Percentiles rank a stretch among this genome's conserved stretches.
Conservation (phyloP, 2,329 filamentous ascomycete species). For the Akanthomyces dipterigenus region DNA sequence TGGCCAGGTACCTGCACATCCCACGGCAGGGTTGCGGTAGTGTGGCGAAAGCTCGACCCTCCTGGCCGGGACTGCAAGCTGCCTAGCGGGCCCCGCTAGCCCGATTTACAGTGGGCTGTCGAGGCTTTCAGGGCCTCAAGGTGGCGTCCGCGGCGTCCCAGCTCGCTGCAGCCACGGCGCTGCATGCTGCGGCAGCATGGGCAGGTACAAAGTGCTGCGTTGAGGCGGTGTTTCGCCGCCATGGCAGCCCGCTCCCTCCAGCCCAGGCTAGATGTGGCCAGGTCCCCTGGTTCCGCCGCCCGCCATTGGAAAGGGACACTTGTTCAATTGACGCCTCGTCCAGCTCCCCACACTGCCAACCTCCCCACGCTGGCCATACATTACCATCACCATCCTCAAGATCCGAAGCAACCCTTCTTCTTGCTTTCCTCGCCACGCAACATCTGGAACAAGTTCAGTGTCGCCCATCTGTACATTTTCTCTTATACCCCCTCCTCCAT, state of each 20-base stretch:
- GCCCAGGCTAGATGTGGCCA: too few species aligned
- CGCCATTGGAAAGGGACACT: constrained; percentile 32
- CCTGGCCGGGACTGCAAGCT: neutral
- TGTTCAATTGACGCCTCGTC: constrained; percentile 33
- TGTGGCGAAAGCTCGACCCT: neutral
- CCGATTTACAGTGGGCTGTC: neutral
- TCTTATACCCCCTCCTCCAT: constrained; percentile 1
- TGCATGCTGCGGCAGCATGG: neutral
- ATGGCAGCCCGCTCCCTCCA: too few species aligned
- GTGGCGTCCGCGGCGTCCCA: too few species aligned
- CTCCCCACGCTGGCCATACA: constrained; percentile 20
- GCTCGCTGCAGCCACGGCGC: neutral
- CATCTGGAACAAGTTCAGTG: constrained; percentile 15
- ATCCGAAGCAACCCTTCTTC: constrained; percentile 14
- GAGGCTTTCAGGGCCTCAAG: too few species aligned
- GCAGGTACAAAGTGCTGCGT: too few species aligned
- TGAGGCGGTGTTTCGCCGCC: too few species aligned
- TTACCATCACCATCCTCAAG: constrained; percentile 15
- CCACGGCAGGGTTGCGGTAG: neutral
- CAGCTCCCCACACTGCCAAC: constrained; percentile 21
- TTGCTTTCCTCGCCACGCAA: constrained; percentile 11
- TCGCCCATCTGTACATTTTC: constrained; percentile 16
- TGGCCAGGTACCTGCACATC: constrained; percentile 3
- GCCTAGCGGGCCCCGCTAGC: neutral
- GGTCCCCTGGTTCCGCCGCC: neutral